phyloP scores from a whole-genome alignment of 495 filamentous ascomycete genomes.

The Aspergillus incahuasiensis region DNA sequence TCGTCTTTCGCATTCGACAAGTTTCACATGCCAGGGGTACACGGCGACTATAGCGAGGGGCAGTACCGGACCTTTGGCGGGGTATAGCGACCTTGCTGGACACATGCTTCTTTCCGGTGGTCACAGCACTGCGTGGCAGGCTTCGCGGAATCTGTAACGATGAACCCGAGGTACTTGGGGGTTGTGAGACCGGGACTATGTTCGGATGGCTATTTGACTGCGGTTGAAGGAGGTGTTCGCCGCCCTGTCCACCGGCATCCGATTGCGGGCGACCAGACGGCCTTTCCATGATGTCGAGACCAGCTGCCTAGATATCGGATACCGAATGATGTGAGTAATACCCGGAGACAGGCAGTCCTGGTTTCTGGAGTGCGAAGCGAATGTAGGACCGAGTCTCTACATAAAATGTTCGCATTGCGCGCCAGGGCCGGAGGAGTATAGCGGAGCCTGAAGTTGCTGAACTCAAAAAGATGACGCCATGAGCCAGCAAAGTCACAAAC shows the following conservation, averaged over 20 bases:
- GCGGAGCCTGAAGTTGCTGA: neutral
- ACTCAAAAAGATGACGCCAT: neutral
- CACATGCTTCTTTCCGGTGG: conserved; percentile 17
- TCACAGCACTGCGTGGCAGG: neutral
- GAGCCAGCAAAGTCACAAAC: neutral
- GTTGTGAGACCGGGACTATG: conserved; percentile 8
- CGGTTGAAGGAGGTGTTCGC: conserved; percentile 13
- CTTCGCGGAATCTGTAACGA: conserved; percentile 3
- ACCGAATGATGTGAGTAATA: neutral
- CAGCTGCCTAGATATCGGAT: neutral
- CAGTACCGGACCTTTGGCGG: conserved; percentile 28
- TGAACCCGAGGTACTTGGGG: neutral
- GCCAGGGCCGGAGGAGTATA: neutral
- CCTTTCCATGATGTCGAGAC: conserved; percentile 15
- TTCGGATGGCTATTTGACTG: conserved; percentile 5
- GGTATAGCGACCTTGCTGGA: conserved; percentile 48
- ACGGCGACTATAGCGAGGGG: conserved; percentile 38
- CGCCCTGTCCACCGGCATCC: conserved; percentile 5
- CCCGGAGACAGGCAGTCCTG: neutral
- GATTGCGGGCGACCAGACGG: conserved; percentile 9
- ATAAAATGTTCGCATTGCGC: neutral
- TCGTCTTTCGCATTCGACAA: conserved; percentile 64
- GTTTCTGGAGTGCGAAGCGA: neutral
- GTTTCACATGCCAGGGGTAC: conserved; percentile 63
- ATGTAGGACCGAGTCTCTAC: neutral